Conservation (phyloP, 148 eudicot genomes). For the Rhododendron ovatum region DNA sequence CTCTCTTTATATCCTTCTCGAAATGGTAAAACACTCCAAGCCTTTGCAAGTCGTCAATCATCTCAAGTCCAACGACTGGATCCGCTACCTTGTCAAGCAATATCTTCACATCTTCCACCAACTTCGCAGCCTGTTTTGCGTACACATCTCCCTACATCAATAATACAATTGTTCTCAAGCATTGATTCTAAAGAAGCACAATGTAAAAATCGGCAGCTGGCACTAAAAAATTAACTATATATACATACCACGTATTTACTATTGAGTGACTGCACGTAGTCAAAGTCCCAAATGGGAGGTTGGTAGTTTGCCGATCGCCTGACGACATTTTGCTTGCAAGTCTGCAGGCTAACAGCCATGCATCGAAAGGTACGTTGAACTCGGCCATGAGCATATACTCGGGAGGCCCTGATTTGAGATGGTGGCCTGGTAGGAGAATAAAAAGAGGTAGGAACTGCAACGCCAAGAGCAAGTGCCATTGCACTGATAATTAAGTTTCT, state of each 20-base stretch:
- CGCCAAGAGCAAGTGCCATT: background rate
- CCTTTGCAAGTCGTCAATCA: slow-evolving; percentile 25
- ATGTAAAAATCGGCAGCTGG: background rate
- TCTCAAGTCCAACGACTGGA: slow-evolving; percentile 13
- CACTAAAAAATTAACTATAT: background rate
- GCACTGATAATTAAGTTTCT: background rate
- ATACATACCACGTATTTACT: background rate
- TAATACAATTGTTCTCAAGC: background rate
- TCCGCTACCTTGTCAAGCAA: background rate
- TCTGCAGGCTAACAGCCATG: background rate
- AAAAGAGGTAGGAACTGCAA: background rate
- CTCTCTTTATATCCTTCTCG: slow-evolving; percentile 17
- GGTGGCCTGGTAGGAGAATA: background rate
- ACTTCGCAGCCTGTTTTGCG: background rate
- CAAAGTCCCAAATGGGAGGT: background rate
- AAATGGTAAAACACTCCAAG: slow-evolving; percentile 31
- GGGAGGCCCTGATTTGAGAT: background rate
- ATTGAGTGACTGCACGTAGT: background rate
- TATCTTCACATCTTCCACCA: background rate
- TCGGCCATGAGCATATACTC: background rate
- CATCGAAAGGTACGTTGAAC: background rate
- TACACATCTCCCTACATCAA: background rate
- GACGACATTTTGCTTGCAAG: background rate
- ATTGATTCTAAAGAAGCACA: background rate
- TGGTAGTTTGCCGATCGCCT: slow-evolving; percentile 1